Percentiles rank a stretch among this genome's conserved stretches.
These are phyloP conservation scores for Camellia oleifera DNA, from an alignment of 179 eudicot genomes.

Conservation along the genomic window DNA sequence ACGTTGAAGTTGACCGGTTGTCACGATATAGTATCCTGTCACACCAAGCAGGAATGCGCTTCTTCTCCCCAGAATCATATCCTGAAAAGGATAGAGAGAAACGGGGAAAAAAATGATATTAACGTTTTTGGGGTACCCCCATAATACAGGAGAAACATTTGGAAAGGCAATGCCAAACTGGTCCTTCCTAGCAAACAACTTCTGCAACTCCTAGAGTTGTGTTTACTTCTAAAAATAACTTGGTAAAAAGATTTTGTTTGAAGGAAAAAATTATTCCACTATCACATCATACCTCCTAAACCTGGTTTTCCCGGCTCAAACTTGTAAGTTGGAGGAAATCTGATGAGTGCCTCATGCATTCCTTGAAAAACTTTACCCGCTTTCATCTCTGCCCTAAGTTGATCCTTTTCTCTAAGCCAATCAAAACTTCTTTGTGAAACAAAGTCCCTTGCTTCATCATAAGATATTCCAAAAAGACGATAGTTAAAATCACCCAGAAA, in stretches of 20 bases:
- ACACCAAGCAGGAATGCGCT: conserved; percentile 99
- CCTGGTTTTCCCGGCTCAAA: conserved; percentile 84
- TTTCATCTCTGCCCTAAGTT: conserved; percentile 96
- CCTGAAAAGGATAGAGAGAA: conserved; percentile 36
- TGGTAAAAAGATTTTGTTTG: neutral
- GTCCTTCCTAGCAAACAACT: neutral
- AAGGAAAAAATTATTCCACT: neutral
- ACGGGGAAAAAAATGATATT: neutral
- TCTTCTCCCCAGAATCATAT: conserved; percentile 99
- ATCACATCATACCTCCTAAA: conserved; percentile 72
- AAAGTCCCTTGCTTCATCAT: conserved; percentile 98
- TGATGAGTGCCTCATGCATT: conserved; percentile 91
- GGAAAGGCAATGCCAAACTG: neutral
- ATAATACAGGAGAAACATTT: neutral
- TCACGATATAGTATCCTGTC: conserved; percentile 92
- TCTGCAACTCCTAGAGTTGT: neutral
- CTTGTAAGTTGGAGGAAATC: conserved; percentile 97
- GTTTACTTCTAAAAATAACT: neutral
- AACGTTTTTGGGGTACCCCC: neutral
- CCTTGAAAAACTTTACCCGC: conserved; percentile 99
- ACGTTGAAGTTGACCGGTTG: conserved; percentile 52
- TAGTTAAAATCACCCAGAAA: conserved; percentile 94
- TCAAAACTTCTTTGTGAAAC: conserved; percentile 98
- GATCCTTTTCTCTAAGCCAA: conserved; percentile 97
- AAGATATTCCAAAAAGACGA: conserved; percentile 95